Base-by-base conservation (phyloP, 2,329 filamentous ascomycete genomes). In the Fusarium sp. region DNA sequence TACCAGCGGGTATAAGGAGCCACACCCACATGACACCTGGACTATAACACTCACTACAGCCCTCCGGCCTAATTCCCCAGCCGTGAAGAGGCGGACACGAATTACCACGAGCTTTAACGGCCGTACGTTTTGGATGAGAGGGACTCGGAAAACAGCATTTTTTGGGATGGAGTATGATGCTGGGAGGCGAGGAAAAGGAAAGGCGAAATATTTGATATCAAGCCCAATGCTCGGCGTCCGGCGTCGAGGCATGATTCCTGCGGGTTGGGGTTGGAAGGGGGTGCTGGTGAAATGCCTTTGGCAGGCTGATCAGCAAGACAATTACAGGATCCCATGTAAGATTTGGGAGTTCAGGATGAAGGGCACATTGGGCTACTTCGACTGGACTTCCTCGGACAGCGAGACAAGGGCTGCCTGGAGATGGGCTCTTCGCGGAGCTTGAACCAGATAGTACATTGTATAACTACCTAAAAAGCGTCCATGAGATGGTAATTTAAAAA, bases 1-100 rank as follows among this genome's bases (percentile, higher is more conserved):
- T 99, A 99, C 83, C 93, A 98, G 85, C 91, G 91, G 79, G 90
- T 97, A 70, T 90, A 75, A 79, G 59, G 36, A 54, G 45, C 40
- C 42, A 64, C 38, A 11, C 54, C 54, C 25, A 58, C 31, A 65
- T 58, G 50, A 20, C 40, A 45, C 58, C 57, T 38, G 25, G 65
- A 69, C 65, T 71, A 67, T 59, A 42, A 68, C 66, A 69, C 58
- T 75, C 69, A 75, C 66, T 70, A 61, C 69, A 67, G 61, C 73
- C 70, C 36, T 58, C 58, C 66, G 61, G 69, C 50, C 68, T 59
- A 45, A 66, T 50, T 62, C 25, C 58, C 61, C 29, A 65, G 66
- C 63, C 63, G 69, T 70, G 63, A 71, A 73, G 70, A 71, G 67
- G 65, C 66, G 65, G 75, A 71, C 60, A 70, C 54, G 75, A 71